Evolutionary conservation across 306 rosid species (phyloP), one percentile per base, ranked within the genome.

Genomic region (Fagus sylvatica): DNA sequence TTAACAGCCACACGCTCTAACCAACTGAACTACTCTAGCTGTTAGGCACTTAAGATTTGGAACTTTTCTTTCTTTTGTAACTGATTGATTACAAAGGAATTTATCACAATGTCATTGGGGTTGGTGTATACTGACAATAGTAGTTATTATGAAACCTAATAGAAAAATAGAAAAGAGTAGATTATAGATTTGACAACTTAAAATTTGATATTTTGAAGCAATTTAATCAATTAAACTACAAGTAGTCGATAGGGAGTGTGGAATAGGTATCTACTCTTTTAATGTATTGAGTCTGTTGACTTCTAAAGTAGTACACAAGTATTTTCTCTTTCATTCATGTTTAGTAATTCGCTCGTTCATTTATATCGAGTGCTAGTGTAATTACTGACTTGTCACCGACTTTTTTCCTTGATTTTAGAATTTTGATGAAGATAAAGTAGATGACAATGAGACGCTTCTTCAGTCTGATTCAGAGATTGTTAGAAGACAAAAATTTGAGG

Each of bases 401-500:
- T 77, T 66, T 79, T 33, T 60, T 39, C 2, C 84, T 82, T 75
- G 61, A 81, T 74, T 84, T 59, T 78, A 93, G 98, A 81, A 69
- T 76, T 22, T 61, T 66, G 85, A 79, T 36, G 81, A 42, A 22
- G 83, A 41, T 12, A 86, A 84, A 77, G 73, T 53, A 4, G 56
- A 66, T 22, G 81, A 74, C 19, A 71, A 80, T 49, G 86, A 87
- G 76, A 64, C 33, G 40, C 37, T 91, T 60, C 91, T 87, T 79
- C 79, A 82, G 69, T 89, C 90, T 41, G 88, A 86, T 74, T 36
- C 72, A 2, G 97, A 91, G 85, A 82, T 85, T 43, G 74, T 59
- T 16, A 82, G 95, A 81, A 87, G 91, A 75, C 77, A 89, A 49
- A 91, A 68, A 60, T 91, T 87, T 84, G 93, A 89, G 74, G 85